These are phyloP conservation scores for Coprinellus micaceus DNA, from an alignment of 768 basidiomycete species.

Conservation along the genomic window DNA sequence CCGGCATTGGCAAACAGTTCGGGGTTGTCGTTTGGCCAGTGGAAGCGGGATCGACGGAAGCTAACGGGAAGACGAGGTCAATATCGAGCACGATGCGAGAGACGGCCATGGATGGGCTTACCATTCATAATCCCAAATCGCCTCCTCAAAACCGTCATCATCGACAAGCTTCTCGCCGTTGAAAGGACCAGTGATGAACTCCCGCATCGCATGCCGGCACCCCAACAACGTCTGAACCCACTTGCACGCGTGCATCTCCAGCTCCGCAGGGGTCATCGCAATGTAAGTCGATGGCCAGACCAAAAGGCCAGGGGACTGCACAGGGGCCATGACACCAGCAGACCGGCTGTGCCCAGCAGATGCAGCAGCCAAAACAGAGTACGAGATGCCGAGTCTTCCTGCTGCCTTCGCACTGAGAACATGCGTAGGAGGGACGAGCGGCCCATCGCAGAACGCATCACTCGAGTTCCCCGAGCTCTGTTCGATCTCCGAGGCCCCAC, in stretches of 20 bases:
- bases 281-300: constrained; percentile 59
- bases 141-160: constrained; percentile 36
- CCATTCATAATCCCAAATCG: constrained; percentile 59
- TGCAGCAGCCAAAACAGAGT: constrained; percentile 28
- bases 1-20: constrained; percentile 13
- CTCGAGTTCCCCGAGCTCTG: constrained; percentile 1
- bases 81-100: constrained; percentile 3
- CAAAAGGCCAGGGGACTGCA: constrained; percentile 63
- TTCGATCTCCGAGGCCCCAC: background rate
- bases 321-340: constrained; percentile 15
- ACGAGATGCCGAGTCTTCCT: constrained; percentile 37
- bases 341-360: constrained; percentile 17
- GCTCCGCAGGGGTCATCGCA: constrained; percentile 51
- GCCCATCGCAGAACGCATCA: background rate
- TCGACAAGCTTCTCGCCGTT: constrained; percentile 31
- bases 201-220: constrained; percentile 54
- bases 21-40: constrained; percentile 52
- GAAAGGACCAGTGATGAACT: constrained; percentile 43
- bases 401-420: constrained; percentile 37
- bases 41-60: constrained; percentile 63
- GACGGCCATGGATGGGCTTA: constrained; percentile 25
- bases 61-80: constrained; percentile 29
- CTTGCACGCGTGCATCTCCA: constrained; percentile 76
- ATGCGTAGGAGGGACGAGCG: constrained; percentile 11
- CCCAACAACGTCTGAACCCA: constrained; percentile 62